phyloP scores from a whole-genome alignment of 345 rosid genomes.

The Lenwebbia sp. region DNA sequence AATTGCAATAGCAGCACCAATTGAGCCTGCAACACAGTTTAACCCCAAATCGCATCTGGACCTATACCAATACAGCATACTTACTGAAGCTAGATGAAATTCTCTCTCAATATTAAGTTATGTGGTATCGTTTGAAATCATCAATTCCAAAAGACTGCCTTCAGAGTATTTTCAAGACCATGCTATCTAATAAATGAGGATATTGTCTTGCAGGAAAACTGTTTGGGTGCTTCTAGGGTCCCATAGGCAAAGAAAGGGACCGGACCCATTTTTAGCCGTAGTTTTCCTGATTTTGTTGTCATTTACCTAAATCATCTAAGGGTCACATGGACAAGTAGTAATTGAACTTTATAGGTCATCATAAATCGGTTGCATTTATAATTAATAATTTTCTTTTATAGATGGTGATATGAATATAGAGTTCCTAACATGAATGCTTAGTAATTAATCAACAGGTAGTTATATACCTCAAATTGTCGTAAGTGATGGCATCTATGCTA shows the following conservation, averaged over 20 bases:
- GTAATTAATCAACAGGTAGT: not conserved
- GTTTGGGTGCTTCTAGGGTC: not conserved
- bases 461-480: not conserved
- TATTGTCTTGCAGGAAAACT: not conserved
- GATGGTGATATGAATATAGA: not conserved
- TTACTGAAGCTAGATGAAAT: not conserved
- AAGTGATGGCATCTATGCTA: not conserved
- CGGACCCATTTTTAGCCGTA: not conserved
- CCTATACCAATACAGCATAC: not conserved
- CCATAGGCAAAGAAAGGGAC: not conserved
- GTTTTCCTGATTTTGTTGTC: not conserved
- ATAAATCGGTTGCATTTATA: not conserved
- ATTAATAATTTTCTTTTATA: not conserved
- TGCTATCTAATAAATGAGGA: not conserved
- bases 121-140: not conserved
- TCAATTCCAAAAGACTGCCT: not conserved
- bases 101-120: not conserved
- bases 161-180: not conserved
- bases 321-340: not conserved
- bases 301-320: not conserved
- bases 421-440: not conserved
- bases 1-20: not conserved
- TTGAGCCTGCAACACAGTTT: not conserved
- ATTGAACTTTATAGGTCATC: not conserved
- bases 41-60: not conserved